phyloP scores from a whole-genome alignment of 192 early-diverging fungal genomes.

The Rhizoclosmatium sp. region DNA sequence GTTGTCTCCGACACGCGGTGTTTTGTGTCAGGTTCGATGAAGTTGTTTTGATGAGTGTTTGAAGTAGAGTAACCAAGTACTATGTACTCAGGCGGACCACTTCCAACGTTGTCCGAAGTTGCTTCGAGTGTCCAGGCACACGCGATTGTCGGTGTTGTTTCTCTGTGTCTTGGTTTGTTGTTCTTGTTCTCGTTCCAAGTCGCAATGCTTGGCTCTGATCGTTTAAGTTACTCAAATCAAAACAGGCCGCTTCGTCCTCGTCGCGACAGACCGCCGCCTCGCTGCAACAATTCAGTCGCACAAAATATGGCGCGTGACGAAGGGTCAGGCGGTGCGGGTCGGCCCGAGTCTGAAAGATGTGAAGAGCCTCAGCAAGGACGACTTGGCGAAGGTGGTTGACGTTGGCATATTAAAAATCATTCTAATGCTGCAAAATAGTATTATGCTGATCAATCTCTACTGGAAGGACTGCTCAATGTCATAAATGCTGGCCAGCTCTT shows the following conservation, averaged over 20 bases:
- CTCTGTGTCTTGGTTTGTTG: slow-evolving; percentile 47
- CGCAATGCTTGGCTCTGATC: too few species aligned
- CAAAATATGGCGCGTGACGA: slow-evolving; percentile 62
- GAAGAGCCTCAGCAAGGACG: not conserved
- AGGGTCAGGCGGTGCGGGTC: not conserved
- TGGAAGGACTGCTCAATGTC: slow-evolving; percentile 48
- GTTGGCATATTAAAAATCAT: not conserved
- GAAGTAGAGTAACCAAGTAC: too few species aligned
- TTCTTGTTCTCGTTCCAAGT: not conserved
- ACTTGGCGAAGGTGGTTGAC: not conserved
- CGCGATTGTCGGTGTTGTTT: slow-evolving; percentile 54
- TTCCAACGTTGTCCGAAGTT: slow-evolving; percentile 5
- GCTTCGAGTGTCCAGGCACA: slow-evolving; percentile 41
- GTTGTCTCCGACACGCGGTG: not conserved
- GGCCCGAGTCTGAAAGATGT: not conserved
- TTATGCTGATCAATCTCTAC: slow-evolving; percentile 50
- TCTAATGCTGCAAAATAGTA: slow-evolving; percentile 30
- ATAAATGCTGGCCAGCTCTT: slow-evolving; percentile 58
- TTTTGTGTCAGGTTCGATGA: slow-evolving; percentile 10
- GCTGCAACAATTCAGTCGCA: slow-evolving; percentile 60
- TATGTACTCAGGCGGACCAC: not conserved
- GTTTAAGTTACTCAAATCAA: not conserved
- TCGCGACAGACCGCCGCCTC: slow-evolving; percentile 52
- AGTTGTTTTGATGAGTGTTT: not conserved
- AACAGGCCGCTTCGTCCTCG: slow-evolving; percentile 56